These are phyloP conservation scores for Schoenoplectus triqueter DNA, from an alignment of 202 grass and related monocot genomes.

Conservation along the genomic window DNA sequence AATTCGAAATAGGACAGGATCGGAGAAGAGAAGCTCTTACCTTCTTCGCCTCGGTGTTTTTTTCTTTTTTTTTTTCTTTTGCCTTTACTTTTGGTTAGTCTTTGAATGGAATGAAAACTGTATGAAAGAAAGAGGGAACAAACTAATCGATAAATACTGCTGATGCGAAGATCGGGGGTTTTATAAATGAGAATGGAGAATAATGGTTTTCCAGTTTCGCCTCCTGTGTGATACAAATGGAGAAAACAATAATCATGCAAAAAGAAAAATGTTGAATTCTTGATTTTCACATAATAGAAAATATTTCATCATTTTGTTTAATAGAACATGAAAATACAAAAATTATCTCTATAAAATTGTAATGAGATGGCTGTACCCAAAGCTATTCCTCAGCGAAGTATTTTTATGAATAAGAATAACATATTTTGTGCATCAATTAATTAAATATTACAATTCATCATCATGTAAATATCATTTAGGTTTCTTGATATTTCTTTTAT, in stretches of 20 bases:
- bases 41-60: not conserved
- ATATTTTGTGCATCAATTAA: not conserved
- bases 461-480: no score
- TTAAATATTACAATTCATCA: not conserved
- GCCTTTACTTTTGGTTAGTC: not conserved
- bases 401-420: not conserved
- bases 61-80: not conserved
- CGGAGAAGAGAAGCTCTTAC: conserved; percentile 3
- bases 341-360: not conserved
- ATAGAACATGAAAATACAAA: not conserved
- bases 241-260: not conserved
- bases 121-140: no score
- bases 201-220: not conserved
- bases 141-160: not conserved
- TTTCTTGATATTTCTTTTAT: no score
- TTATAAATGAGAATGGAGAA: not conserved
- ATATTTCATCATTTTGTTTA: not conserved
- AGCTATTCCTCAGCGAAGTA: not conserved
- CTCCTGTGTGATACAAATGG: not conserved
- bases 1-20: conserved; percentile 20
- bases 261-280: not conserved
- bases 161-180: not conserved
- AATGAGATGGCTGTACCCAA: not conserved
- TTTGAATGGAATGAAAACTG: conserved; percentile 16
- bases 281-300: no score